Base-by-base conservation (phyloP, 139 green algal genomes). In the Astrephomene gubernaculifera region DNA sequence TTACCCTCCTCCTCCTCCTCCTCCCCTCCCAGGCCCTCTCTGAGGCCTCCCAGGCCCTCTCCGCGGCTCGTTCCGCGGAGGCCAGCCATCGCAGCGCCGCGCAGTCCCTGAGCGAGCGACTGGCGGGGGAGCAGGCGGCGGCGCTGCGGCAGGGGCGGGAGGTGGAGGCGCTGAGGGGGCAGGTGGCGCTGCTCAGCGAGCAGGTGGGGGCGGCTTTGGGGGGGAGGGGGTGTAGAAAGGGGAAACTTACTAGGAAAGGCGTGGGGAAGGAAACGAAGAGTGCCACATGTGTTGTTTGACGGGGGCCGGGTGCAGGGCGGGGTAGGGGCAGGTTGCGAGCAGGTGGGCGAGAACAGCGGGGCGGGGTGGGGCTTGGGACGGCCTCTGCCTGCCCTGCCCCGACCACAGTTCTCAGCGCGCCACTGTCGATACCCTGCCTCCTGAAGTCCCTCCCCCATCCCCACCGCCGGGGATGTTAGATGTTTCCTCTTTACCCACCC, bases 121-220 rank as follows among this genome's bases (percentile, higher is more conserved):
- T 86, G 65, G 79, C 79, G 6, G 65, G 45, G 27, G 79, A 86
- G 64, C 79, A 86, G 45, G 79, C 79, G 45, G 65, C 35, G 33
- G 79, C 69, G 10, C 67, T 86, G 35, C 54, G 70, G 67, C 79
- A 78, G 65, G 69, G 27, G 12, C 21, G 49, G 35, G 65, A 79
- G 12, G 65, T 86, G 38, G 65, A 78, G 49, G 27, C 35, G 27
- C 79, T 86, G 49, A 22, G 35, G 65, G 79, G 70, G 67, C 79
- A 86, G 79, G 65, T 86, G 35, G 25, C 29, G n/a, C 12, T 60
- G 33, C 79, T 86, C 4, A 78, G 54, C 12, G 79, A 86, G 45
- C 79, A 86, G 79, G 79, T 86, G 63, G 7, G 72, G 31, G 39
- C 2, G 39, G 39, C 17, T 41, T 44, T 7, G 70, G 70, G 27